A percentile compares a stretch with the other conserved stretches of the same genome.
Conservation (phyloP, 2,329 filamentous ascomycete genomes). For the Diaporthe sp. region DNA sequence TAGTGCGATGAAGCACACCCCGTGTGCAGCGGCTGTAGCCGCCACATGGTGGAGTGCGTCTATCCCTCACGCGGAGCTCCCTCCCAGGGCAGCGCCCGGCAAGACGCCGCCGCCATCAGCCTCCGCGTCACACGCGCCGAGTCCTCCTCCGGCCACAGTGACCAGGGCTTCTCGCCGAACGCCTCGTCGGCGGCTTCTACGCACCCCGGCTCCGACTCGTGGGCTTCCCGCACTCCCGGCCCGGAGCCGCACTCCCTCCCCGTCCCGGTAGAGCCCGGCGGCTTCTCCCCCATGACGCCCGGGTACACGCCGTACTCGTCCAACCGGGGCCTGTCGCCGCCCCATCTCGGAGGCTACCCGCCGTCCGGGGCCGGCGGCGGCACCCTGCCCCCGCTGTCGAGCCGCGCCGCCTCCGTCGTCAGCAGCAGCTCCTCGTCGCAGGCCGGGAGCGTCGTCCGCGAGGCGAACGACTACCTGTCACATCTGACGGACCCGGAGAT, state of each 20-base stretch:
- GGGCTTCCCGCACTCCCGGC: not conserved
- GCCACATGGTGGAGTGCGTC: conserved; percentile 45
- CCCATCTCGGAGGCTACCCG: not conserved
- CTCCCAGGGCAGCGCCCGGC: not conserved
- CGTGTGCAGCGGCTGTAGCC: conserved; percentile 45
- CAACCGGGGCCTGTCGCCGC: conserved; percentile 5
- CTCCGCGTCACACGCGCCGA: conserved; percentile 34
- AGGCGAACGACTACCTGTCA: conserved; percentile 43
- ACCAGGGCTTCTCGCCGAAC: conserved; percentile 42
- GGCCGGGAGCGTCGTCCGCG: conserved; percentile 32
- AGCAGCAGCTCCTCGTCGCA: conserved; percentile 27
- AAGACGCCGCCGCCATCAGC: not conserved
- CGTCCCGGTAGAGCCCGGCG: conserved; percentile 18
- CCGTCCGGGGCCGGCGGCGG: not conserved
- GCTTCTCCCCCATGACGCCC: not conserved
- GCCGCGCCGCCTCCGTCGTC: conserved; percentile 19
- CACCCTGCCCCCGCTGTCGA: not conserved
- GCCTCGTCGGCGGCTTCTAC: conserved; percentile 7
- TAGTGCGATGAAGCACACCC: conserved; percentile 47
- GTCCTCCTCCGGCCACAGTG: conserved; percentile 44
- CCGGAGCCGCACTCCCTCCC: not conserved
- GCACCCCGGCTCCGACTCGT: not conserved
- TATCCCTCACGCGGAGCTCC: conserved; percentile 35
- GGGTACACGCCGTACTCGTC: conserved; percentile 17
- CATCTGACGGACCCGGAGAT: conserved; percentile 36